Conservation (phyloP, 306 rosid genomes). For the Glycine latifolia region DNA sequence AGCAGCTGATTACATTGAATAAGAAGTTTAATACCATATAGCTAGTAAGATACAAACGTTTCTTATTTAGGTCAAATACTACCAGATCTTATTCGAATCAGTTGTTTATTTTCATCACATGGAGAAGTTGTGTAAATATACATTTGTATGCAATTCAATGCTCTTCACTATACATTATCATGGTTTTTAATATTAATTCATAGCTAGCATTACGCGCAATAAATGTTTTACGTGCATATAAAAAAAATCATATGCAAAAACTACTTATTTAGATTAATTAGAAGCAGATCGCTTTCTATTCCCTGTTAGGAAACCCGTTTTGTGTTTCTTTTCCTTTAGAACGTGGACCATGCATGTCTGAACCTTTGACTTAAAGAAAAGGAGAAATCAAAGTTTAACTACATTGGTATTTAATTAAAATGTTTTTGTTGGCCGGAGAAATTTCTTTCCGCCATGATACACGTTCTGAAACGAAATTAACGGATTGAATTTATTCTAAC, state of each 20-base stretch:
- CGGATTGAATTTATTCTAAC: background rate
- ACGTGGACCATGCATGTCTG: background rate
- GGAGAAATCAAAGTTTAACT: background rate
- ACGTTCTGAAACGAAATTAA: background rate
- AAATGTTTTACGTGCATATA: background rate
- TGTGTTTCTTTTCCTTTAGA: constrained; percentile 13
- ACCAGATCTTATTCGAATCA: background rate
- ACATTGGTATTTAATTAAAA: background rate
- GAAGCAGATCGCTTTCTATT: background rate
- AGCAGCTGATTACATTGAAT: background rate
- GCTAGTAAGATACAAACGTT: background rate
- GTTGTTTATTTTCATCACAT: background rate
- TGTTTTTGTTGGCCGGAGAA: background rate
- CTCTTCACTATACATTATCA: background rate
- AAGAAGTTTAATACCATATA: background rate
- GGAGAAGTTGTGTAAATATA: too few relatives aligned
- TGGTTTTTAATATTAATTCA: too few relatives aligned
- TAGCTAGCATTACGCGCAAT: background rate
- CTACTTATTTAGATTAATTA: background rate
- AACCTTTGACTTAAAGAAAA: constrained; percentile 1
- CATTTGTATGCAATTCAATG: background rate
- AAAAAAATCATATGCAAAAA: background rate
- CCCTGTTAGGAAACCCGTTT: background rate
- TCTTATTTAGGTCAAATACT: background rate
- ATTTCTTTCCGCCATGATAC: background rate